Evolutionary conservation across 768 basidiomycete genomes (phyloP), one percentile per base, ranked within the genome.

Genomic region (Galerina marginata): DNA sequence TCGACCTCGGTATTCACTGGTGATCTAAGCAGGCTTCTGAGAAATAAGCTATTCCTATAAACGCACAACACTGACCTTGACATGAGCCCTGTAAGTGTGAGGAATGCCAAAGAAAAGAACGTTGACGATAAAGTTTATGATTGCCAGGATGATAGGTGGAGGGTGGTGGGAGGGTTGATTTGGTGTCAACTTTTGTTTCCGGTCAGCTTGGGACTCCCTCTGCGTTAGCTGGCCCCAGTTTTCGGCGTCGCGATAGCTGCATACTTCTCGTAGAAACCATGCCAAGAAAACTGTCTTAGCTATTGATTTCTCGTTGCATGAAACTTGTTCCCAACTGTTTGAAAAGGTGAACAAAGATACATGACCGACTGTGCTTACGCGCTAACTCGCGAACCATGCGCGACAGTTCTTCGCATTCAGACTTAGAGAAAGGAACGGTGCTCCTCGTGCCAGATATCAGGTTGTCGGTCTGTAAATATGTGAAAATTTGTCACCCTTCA

Each of bases 31-130:
- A 25, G 15, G 9, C 50, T n/a, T 52, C 14, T 3, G 26, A 47
- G 14, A 33, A 37, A 15, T 14, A 16, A 23, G 43, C 15, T 42
- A n/a, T 16, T 43, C n/a, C 12, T 45, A 36, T 26, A 4, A 4
- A 44, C 9, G 37, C 42, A 10, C 29, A 29, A 39, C 9, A 15
- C 60, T 15, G 54, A 75, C 77, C 67, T 77, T 80, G 16, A 85
- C 74, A 63, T 85, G 83, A 6, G 73, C 75, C 45, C 83, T 71
- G 64, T 85, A 86, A 20, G 80, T 80, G 57, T 78, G 71, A 4
- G 84, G 84, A 49, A 86, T 83, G 1, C 81, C 81, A 66, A 86
- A 86, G 62, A 82, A 85, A 2, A 81, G 59, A 14, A 76, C 56
- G 40, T 77, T 77, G 40, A 83, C 78, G 39, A 82, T 42, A 26